Conservation (phyloP, 345 rosid genomes). For the Bruguiera gymnorhiza region DNA sequence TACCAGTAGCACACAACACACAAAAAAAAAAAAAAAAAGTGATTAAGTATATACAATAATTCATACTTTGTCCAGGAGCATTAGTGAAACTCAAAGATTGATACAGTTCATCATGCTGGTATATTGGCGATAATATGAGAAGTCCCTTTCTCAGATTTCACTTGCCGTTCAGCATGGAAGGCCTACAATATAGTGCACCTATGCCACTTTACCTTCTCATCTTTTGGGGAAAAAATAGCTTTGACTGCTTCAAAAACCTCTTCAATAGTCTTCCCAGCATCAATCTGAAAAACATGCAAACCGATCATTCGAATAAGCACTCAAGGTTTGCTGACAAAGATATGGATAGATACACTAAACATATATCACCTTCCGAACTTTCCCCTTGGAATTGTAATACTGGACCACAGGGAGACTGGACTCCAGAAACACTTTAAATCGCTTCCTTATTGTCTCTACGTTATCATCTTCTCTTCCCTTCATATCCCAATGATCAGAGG, state of each 20-base stretch:
- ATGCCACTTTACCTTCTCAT: constrained; percentile 41
- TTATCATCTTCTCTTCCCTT: constrained; percentile 25
- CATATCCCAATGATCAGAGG: not conserved
- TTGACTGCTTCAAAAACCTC: constrained; percentile 13
- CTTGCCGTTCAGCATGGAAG: not conserved
- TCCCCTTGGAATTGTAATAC: constrained; percentile 9
- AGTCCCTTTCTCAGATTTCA: constrained; percentile 4
- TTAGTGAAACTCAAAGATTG: not conserved
- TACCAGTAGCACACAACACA: too few relatives aligned
- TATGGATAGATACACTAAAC: not conserved
- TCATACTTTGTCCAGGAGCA: not conserved
- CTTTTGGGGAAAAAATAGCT: constrained; percentile 21
- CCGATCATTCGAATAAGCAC: not conserved
- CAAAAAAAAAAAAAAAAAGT: too few relatives aligned
- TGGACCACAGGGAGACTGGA: constrained; percentile 14
- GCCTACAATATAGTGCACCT: constrained; percentile 10
- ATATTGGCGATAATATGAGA: not conserved
- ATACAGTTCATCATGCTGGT: not conserved
- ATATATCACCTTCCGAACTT: constrained; percentile 5
- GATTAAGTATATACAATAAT: not conserved
- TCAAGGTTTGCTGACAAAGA: not conserved
- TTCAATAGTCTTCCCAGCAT: constrained; percentile 13
- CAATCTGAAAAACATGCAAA: constrained; percentile 8
- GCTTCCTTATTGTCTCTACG: constrained; percentile 13
- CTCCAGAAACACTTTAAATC: constrained; percentile 17